These are phyloP conservation scores for Linnemannia exigua DNA, from an alignment of 192 early-diverging fungal genomes.

Conservation along the genomic window DNA sequence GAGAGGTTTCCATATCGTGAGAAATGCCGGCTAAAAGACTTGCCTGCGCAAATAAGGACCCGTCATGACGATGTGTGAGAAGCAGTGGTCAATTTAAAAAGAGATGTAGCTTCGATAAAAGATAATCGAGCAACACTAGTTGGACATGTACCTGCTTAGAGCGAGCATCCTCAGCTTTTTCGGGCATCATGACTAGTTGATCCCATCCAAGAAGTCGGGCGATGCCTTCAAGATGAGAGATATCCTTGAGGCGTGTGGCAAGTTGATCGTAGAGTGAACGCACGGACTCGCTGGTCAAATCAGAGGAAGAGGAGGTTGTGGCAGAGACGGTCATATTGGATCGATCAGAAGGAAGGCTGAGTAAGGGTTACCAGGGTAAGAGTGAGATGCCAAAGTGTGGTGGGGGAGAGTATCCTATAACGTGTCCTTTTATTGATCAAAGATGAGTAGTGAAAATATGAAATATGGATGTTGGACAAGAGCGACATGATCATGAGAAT, in stretches of 20 bases:
- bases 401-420: no score
- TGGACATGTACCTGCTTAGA: constrained; percentile 22
- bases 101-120: no score
- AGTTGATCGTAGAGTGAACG: constrained; percentile 49
- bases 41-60: not conserved
- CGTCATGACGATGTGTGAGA: not conserved
- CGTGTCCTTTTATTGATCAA: no score
- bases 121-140: not conserved
- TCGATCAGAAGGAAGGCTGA: constrained; percentile 26
- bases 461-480: no score
- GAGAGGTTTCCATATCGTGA: constrained; percentile 37
- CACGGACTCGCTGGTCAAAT: constrained; percentile 33
- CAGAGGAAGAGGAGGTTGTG: constrained; percentile 13
- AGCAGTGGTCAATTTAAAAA: not conserved
- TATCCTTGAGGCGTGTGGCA: constrained; percentile 30
- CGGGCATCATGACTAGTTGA: constrained; percentile 58
- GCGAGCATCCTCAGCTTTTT: constrained; percentile 36
- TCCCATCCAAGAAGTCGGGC: constrained; percentile 47
- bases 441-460: no score
- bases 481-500: no score
- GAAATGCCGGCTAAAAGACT: constrained; percentile 37
- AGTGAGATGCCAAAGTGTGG: not conserved
- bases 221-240: constrained; percentile 22
- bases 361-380: not conserved
- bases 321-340: constrained; percentile 50